Conservation (phyloP, 2,329 filamentous ascomycete species). For the Fusarium nematophilum region DNA sequence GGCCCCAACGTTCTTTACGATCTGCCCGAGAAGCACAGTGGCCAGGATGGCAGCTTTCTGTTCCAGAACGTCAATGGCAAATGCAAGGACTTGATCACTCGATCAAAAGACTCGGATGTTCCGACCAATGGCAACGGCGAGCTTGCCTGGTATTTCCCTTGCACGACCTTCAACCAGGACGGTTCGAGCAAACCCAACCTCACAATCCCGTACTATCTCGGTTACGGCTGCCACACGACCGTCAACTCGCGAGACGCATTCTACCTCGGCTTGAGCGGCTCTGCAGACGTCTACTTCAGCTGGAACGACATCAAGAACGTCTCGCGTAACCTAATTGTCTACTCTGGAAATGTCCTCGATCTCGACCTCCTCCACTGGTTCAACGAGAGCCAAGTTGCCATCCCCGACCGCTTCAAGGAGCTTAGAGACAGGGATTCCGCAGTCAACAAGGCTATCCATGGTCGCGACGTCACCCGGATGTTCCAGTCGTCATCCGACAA, state of each 20-base stretch:
- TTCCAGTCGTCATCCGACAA: constrained; percentile 86
- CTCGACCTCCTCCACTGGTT: constrained; percentile 91
- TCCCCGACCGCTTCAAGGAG: constrained; percentile 82
- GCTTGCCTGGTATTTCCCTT: constrained; percentile 97
- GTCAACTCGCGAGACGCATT: constrained; percentile 75
- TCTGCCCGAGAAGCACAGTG: constrained; percentile 81
- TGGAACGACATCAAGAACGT: constrained; percentile 94
- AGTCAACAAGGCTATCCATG: constrained; percentile 74
- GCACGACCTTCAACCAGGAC: constrained; percentile 91
- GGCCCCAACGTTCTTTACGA: constrained; percentile 88
- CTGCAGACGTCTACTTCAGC: constrained; percentile 93
- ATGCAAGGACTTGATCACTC: constrained; percentile 90
- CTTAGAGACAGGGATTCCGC: constrained; percentile 74
- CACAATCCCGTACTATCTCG: constrained; percentile 80
- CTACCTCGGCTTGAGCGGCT: constrained; percentile 73
- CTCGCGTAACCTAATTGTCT: constrained; percentile 91
- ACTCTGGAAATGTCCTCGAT: constrained; percentile 93
- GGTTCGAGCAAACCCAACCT: constrained; percentile 82
- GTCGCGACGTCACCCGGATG: constrained; percentile 88
- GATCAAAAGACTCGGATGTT: constrained; percentile 77
- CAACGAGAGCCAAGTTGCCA: constrained; percentile 80
- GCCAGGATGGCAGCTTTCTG: constrained; percentile 94
- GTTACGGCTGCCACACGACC: constrained; percentile 91
- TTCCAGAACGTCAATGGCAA: constrained; percentile 99
- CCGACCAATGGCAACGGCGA: constrained; percentile 78